Base-by-base conservation (phyloP, 768 basidiomycete genomes). In the Pleurotus eryngii region DNA sequence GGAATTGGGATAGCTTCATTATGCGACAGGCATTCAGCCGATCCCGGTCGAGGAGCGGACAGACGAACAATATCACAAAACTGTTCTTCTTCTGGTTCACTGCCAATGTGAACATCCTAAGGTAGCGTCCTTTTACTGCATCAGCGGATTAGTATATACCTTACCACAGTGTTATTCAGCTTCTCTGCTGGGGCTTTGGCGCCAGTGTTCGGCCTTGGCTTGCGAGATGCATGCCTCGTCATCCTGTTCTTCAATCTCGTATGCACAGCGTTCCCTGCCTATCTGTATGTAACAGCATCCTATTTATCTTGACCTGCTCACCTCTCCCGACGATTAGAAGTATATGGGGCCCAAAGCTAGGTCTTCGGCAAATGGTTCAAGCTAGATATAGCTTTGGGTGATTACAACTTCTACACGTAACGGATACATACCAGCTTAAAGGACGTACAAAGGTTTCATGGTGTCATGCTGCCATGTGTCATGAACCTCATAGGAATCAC, bases 351-450 rank as follows among this genome's bases (percentile, higher is more conserved):
- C 89, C 92, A 0, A 86, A 84, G 66, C 73, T 89, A 0, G 92
- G 92, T n/a, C 81, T 87, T 65, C 78, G 91, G 17, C 87, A 87
- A 56, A 90, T 93, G 89, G 83, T 90, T 20, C 80, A 84, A 58
- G 83, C 87, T 65, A 61, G 61, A n/a, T 68, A 67, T 56, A 61
- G 71, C 20, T 70, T 67, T 66, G 68, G 69, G 70, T 72, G 53
- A 64, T 45, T 27, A 45, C 39, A n/a, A 15, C 12, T 18, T 4
- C 54, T 59, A 7, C 57, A 3, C 30, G 8, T 35, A 11, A 9
- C 24, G 5, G 24, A 35, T 35, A 9, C 53, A 0, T 2, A 5
- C 27, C 15, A 47, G 8, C 51, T 17, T 8, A n/a, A 30, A 20
- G 8, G 30, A 35, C 11, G 3, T 9, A 39, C 17, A 30, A n/a